phyloP scores from a whole-genome alignment of 2,329 filamentous ascomycete genomes.

The Mycocentrospora acerina region DNA sequence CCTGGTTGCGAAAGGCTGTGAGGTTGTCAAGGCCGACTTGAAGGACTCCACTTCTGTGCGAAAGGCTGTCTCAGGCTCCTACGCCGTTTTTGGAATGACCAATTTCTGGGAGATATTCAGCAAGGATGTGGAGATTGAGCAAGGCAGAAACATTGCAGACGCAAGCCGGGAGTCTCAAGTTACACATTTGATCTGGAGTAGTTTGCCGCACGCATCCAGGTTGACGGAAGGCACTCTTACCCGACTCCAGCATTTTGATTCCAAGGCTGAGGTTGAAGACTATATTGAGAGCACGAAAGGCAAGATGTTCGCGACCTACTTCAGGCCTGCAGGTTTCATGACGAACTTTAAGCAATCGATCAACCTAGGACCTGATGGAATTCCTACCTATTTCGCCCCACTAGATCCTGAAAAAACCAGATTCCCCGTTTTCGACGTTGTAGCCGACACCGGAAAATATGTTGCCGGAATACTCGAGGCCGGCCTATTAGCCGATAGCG shows the following conservation, averaged over 20 bases:
- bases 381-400: no score
- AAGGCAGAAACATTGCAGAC: constrained; percentile 25
- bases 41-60: constrained; percentile 43
- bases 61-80: constrained; percentile 46
- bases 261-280: constrained; percentile 56
- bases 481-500: no score
- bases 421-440: no score
- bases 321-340: constrained; percentile 58
- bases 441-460: no score
- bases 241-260: constrained; percentile 55
- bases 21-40: constrained; percentile 50
- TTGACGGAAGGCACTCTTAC: constrained; percentile 34
- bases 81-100: constrained; percentile 55
- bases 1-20: no score
- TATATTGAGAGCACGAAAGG: constrained; percentile 55
- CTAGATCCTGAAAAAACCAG: no score
- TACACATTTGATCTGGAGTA: constrained; percentile 22
- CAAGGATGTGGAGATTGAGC: constrained; percentile 14
- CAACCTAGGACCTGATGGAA: constrained; percentile 19
- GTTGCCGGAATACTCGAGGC: no score
- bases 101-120: constrained; percentile 19
- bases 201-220: constrained; percentile 18
- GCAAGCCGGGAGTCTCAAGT: constrained; percentile 17
- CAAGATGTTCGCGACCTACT: constrained; percentile 46
- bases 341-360: constrained; percentile 44